Percentiles rank a stretch among this genome's conserved stretches.
phyloP scores from a whole-genome alignment of 2,329 filamentous ascomycete species.

The Aspergillus thermomutatus region DNA sequence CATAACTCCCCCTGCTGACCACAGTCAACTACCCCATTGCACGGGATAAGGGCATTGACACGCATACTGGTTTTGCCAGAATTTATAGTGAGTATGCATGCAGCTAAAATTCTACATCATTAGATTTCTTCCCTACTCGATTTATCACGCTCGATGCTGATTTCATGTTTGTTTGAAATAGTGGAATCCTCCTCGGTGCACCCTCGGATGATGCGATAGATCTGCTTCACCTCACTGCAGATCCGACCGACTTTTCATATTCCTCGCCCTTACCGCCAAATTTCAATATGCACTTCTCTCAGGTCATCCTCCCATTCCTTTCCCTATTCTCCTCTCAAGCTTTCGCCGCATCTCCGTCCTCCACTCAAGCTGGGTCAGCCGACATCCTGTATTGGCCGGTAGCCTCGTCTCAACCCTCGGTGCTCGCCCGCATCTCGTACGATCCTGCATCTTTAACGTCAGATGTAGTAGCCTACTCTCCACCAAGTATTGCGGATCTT shows the following conservation, averaged over 20 bases:
- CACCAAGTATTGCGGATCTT: constrained; percentile 21
- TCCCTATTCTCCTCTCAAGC: constrained; percentile 12
- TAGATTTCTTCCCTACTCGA: background rate
- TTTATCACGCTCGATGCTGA: background rate
- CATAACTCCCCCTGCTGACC: background rate
- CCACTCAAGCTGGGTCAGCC: constrained; percentile 17
- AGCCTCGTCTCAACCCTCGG: constrained; percentile 28
- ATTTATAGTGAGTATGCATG: background rate
- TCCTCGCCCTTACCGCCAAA: background rate
- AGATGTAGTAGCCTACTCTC: constrained; percentile 37
- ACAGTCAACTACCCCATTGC: too few species aligned
- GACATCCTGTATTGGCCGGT: constrained; percentile 41
- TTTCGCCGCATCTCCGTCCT: constrained; percentile 13
- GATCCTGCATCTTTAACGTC: constrained; percentile 36
- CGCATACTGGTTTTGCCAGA: background rate
- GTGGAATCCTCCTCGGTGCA: background rate
- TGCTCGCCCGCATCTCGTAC: constrained; percentile 42
- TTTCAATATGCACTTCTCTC: constrained; percentile 12
- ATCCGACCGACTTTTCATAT: background rate
- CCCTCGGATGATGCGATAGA: background rate
- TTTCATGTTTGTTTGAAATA: background rate
- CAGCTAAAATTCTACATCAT: background rate
- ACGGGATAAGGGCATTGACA: background rate
- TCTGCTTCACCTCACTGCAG: background rate
- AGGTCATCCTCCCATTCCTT: constrained; percentile 10